Evolutionary conservation across 805 yeast species (phyloP).

Genomic region (Candida hungchunana): DNA sequence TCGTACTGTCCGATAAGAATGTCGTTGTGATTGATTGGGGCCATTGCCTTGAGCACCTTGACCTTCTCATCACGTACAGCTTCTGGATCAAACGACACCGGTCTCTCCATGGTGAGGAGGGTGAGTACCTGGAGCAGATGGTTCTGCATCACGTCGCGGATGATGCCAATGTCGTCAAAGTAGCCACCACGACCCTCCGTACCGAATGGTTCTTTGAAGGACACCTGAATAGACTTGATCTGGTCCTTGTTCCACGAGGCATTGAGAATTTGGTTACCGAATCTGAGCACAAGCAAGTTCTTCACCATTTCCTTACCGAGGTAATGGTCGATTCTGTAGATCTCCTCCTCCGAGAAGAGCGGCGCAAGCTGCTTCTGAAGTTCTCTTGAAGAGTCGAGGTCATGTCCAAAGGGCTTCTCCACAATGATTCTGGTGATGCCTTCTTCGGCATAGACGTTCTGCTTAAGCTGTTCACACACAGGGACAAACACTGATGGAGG

Average conservation of each 20-base stretch:
- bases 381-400: slow-evolving; percentile 70
- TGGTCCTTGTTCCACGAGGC: slow-evolving; percentile 87
- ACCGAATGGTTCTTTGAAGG: slow-evolving; percentile 97
- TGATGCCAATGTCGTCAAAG: slow-evolving; percentile 91
- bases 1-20: slow-evolving; percentile 85
- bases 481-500: slow-evolving; percentile 89
- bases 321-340: slow-evolving; percentile 95
- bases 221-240: slow-evolving; percentile 77
- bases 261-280: slow-evolving; percentile 82
- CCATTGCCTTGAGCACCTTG: slow-evolving; percentile 79
- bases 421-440: slow-evolving; percentile 82
- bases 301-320: slow-evolving; percentile 98
- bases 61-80: slow-evolving; percentile 96
- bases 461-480: slow-evolving; percentile 72
- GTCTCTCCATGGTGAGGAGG: slow-evolving; percentile 91
- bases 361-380: slow-evolving; percentile 79
- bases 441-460: slow-evolving; percentile 57
- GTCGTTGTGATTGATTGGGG: slow-evolving; percentile 59
- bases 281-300: slow-evolving; percentile 82
- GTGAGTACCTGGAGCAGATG: slow-evolving; percentile 92
- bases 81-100: slow-evolving; percentile 86
- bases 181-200: slow-evolving; percentile 99
- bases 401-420: slow-evolving; percentile 97
- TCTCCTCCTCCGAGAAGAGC: slow-evolving; percentile 83
- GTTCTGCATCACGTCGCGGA: slow-evolving; percentile 98